Evolutionary conservation across 257 asterid species (phyloP).

Genomic region (Nicotiana paniculata): DNA sequence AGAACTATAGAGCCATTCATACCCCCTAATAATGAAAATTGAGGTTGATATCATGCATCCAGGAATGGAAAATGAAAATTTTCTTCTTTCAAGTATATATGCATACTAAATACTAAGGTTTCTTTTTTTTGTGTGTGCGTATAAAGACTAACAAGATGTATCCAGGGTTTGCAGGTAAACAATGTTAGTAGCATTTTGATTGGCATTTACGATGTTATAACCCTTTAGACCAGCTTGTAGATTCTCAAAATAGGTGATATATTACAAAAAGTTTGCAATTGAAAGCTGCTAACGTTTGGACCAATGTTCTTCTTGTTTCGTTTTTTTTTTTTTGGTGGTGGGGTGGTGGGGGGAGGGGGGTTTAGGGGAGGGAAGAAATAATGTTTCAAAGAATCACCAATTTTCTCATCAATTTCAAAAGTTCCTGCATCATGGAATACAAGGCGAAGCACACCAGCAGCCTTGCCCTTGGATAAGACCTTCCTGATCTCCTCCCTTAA

Average conservation of each 20-base stretch:
- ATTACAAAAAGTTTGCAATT: background rate
- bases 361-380: background rate
- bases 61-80: background rate
- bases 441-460: conserved; percentile 88
- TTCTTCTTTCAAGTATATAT: background rate
- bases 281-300: background rate
- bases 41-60: background rate
- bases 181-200: background rate
- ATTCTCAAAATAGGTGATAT: background rate
- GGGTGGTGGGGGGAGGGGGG: background rate
- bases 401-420: conserved; percentile 46
- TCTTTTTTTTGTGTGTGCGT: background rate
- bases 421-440: conserved; percentile 99
- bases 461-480: conserved; percentile 63
- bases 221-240: background rate
- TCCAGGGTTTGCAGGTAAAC: background rate
- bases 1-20: conserved; percentile 87
- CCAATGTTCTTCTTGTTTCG: background rate
- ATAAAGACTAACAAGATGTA: background rate
- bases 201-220: background rate
- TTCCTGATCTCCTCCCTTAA: conserved; percentile 61
- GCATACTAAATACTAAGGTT: background rate
- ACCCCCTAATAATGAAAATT: conserved; percentile 52
- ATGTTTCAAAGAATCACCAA: conserved; percentile 32
- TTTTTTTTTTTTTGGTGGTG: background rate